Evolutionary conservation across 352 stramenopile genomes (phyloP), one percentile per base, ranked within the genome.

Genomic region (Phytopythium helicoides): DNA sequence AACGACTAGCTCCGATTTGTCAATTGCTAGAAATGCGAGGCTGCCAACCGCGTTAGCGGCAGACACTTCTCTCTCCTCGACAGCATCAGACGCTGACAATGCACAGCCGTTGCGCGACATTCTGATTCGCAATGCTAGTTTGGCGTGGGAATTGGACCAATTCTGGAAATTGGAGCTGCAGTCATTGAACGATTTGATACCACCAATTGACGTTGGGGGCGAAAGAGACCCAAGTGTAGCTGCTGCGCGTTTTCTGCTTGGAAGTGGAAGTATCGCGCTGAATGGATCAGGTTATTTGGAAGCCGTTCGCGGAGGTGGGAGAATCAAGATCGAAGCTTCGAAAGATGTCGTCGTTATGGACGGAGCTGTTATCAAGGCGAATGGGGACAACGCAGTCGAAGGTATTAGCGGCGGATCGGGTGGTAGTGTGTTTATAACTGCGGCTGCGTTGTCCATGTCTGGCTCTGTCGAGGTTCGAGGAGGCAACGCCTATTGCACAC

Each of bases 271-370:
- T 40, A 44, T 57, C 31, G 58, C 22, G 9, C 19, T 62, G 10
- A 59, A 48, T 22, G 26, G 18, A 6, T 42, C 45, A 14, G 41
- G 15, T 15, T 23, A 7, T 1, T 21, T 15, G 12, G 11, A 42
- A 12, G 50, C 54, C 0, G 61, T 79, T 8, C 54, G 64, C 26
- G 79, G 72, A 36, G 80, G 80, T 12, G 79, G 79, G 6, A 63
- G 80, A 36, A 75, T 90, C n/a, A 73, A 81, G 33, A 76, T 90
- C 22, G 69, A 60, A 42, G 76, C 80, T 1, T 87, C 80, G 10
- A 81, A 80, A 48, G 76, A 90, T 50, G 62, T 90, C 0, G 76
- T 90, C 37, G 51, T 90, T 22, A 87, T 90, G 80, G 34, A 63
- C 34, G 58, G 52, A 16, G 76, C 76, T 11, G 51, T 28, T 12